phyloP scores from a whole-genome alignment of 331 rosid species.

The Malus hybrid region DNA sequence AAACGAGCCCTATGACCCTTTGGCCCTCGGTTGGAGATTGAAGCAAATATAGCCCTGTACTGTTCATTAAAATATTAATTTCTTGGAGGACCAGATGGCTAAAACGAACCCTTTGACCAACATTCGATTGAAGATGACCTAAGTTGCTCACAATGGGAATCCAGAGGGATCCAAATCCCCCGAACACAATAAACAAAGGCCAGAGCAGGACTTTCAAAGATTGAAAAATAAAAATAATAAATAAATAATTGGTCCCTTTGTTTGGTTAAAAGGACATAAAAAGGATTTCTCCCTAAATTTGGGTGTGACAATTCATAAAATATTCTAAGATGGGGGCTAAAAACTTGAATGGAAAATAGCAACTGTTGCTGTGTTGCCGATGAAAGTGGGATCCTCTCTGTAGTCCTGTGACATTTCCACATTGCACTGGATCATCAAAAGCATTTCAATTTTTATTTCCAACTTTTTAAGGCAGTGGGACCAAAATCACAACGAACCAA shows the following conservation, averaged over 20 bases:
- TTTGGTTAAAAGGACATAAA: conserved; percentile 3
- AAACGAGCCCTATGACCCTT: too few species aligned
- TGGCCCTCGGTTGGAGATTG: too few species aligned
- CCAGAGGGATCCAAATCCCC: too few species aligned
- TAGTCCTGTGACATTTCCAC: not conserved
- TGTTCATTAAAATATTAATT: too few species aligned
- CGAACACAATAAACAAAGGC: too few species aligned
- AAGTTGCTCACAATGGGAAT: too few species aligned
- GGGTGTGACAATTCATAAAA: conserved; percentile 9
- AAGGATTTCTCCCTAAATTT: conserved; percentile 5
- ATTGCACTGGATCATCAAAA: not conserved
- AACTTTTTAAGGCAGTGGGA: not conserved
- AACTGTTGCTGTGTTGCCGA: not conserved
- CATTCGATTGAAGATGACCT: too few species aligned
- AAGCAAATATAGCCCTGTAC: too few species aligned
- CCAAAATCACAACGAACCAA: not conserved
- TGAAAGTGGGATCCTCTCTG: not conserved
- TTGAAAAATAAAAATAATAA: not conserved
- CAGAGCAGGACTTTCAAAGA: not conserved
- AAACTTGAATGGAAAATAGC: not conserved
- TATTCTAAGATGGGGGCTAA: not conserved
- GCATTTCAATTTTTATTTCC: not conserved
- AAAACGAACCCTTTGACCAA: too few species aligned
- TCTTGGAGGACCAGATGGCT: too few species aligned
- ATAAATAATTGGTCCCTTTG: not conserved